Base-by-base conservation (phyloP, 78 protist species). In the Cyanophora paradoxa region DNA sequence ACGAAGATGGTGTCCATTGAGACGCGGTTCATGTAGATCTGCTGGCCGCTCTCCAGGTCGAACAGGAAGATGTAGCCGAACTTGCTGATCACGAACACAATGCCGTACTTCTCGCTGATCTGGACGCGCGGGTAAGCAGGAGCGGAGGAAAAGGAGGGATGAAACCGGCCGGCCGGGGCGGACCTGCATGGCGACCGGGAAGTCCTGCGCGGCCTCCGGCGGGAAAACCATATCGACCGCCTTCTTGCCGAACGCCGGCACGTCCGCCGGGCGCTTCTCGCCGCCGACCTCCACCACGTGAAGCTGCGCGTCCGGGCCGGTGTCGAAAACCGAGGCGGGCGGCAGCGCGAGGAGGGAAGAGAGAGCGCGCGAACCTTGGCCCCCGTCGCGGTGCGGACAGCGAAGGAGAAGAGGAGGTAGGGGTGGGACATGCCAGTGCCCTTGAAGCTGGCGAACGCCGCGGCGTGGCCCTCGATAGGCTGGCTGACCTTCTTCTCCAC, bases 171-270 rank as follows among this genome's bases (percentile, higher is more conserved):
- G n/a, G n/a, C n/a, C n/a, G n/a, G n/a, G n/a, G n/a, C n/a, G 59
- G 68, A 84, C 33, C 63, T 91, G 93, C 95, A 95, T 90, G 64
- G 97, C 91, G 16, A 97, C 96, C 17, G 98, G 98, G 90, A 97
- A 96, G 76, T 97, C 99, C 31, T 48, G 59, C 17, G 91, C 86
- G 17, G 87, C 92, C 70, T 92, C 95, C 20, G 85, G 93, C 11
- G 97, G 93, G 67, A 77, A 86, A 73, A 57, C 64, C 33, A 97
- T 83, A 42, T 89, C 92, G 16, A 77, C 84, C 1, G 76, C 42
- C 50, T 80, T 77, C 88, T 87, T 91, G 61, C 3, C 42, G 84
- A 88, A 65, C 17, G 52, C 28, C 20, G 40, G 68, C 5, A n/a
- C 40, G 24, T 42, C 52, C 28, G 57, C 33, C 19, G 6, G 20